A percentile compares a stretch with the other conserved stretches of the same genome.
These are phyloP conservation scores for Fusarium verrucosum DNA, from an alignment of 2,329 filamentous ascomycete genomes.

Conservation along the genomic window DNA sequence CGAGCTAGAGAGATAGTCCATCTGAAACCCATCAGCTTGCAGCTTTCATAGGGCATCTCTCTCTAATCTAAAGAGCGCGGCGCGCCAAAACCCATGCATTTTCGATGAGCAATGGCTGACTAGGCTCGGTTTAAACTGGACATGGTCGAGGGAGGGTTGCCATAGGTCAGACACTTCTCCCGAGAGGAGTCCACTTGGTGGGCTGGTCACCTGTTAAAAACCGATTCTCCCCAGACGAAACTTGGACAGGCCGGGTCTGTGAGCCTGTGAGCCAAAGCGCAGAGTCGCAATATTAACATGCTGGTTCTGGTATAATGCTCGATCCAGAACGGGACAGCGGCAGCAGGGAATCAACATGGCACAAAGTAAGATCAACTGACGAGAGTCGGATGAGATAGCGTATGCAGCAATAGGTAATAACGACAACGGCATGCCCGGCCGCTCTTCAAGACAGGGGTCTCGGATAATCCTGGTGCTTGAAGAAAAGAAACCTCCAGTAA, in stretches of 20 bases:
- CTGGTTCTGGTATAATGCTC: constrained; percentile 27
- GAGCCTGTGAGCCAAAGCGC: constrained; percentile 23
- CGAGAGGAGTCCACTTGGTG: constrained; percentile 37
- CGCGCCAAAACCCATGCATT: constrained; percentile 40
- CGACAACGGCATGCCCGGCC: constrained; percentile 39
- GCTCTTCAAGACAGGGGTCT: constrained; percentile 36
- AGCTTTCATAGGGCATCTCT: constrained; percentile 39
- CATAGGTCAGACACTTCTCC: constrained; percentile 37
- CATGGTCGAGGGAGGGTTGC: constrained; percentile 26
- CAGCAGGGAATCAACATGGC: constrained; percentile 19
- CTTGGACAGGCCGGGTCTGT: constrained; percentile 19
- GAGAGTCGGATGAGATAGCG: constrained; percentile 39
- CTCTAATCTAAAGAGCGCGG: constrained; percentile 20
- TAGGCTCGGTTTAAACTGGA: constrained; percentile 33
- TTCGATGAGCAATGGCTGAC: constrained; percentile 33
- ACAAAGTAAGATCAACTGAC: constrained; percentile 43
- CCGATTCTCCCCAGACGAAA: constrained; percentile 44
- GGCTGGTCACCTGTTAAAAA: constrained; percentile 43
- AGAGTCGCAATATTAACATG: constrained; percentile 35
- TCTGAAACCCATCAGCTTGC: constrained; percentile 37
- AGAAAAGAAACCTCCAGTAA: constrained; percentile 26
- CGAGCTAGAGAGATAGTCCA: constrained; percentile 35
- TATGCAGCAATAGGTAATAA: constrained; percentile 19
- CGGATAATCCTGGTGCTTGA: constrained; percentile 24
- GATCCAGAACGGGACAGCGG: constrained; percentile 20